These are phyloP conservation scores for Panaeolus cyanescens DNA, from an alignment of 768 basidiomycete species.

Conservation along the genomic window DNA sequence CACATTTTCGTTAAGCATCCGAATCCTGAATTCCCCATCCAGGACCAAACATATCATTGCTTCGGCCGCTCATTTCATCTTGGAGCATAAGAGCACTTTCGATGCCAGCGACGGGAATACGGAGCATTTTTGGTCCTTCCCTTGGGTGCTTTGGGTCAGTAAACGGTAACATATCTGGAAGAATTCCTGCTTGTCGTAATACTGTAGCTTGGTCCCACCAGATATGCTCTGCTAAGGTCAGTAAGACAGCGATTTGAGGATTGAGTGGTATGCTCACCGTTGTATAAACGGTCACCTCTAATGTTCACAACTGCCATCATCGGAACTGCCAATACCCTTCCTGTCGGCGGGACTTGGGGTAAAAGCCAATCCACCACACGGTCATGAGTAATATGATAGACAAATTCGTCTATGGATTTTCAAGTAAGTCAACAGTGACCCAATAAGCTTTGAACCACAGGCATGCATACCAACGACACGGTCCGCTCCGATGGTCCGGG, in stretches of 20 bases:
- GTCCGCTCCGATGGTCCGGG: constrained; percentile 53
- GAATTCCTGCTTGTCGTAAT: constrained; percentile 35
- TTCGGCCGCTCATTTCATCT: constrained; percentile 36
- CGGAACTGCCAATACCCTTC: constrained; percentile 48
- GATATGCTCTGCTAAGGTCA: constrained; percentile 35
- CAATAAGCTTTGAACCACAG: not conserved
- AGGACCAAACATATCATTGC: constrained; percentile 38
- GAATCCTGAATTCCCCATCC: constrained; percentile 29
- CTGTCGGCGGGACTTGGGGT: constrained; percentile 55
- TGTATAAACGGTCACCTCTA: constrained; percentile 39
- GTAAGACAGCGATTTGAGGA: not conserved
- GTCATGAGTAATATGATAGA: constrained; percentile 48
- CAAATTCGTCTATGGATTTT: constrained; percentile 48
- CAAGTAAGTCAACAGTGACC: not conserved
- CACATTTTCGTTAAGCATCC: not conserved
- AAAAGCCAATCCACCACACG: constrained; percentile 48
- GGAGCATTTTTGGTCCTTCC: constrained; percentile 17
- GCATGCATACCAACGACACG: constrained; percentile 46
- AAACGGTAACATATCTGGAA: constrained; percentile 34
- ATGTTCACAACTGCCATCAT: constrained; percentile 60
- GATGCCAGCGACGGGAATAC: constrained; percentile 38
- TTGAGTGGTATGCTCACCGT: constrained; percentile 21
- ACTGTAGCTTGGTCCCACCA: constrained; percentile 48
- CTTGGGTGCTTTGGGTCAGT: constrained; percentile 15
- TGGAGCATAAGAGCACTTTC: constrained; percentile 37